A percentile compares a stretch with the other conserved stretches of the same genome.
These are phyloP conservation scores for Cordyceps cateniannulata DNA, from an alignment of 2,329 filamentous ascomycete genomes.

Conservation along the genomic window DNA sequence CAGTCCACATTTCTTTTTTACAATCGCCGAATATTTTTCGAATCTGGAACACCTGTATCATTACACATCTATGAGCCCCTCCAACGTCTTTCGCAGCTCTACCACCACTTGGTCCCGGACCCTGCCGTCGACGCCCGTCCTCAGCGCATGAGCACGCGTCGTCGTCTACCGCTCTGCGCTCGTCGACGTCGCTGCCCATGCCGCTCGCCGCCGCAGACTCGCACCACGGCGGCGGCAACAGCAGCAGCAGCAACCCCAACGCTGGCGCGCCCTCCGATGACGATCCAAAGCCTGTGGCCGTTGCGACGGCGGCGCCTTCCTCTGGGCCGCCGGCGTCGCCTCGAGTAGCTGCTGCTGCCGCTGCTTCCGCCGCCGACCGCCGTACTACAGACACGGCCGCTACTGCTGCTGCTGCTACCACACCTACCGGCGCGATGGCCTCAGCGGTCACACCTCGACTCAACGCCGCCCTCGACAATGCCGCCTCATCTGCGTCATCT, in stretches of 20 bases:
- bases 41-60: background rate
- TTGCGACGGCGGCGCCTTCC: background rate
- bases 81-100: background rate
- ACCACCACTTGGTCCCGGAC: background rate
- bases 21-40: background rate
- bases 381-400: background rate
- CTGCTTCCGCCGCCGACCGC: background rate
- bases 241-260: background rate
- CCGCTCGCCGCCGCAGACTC: conserved; percentile 9
- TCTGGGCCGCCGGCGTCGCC: background rate
- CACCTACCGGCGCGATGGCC: background rate
- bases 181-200: conserved; percentile 12
- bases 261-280: conserved; percentile 1
- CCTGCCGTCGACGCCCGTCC: background rate
- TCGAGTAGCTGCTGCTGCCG: background rate
- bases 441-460: conserved; percentile 16
- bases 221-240: conserved; percentile 6
- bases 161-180: conserved; percentile 2
- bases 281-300: background rate
- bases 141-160: conserved; percentile 11
- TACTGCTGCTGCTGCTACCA: background rate
- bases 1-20: background rate
- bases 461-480: background rate
- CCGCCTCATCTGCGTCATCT: conserved; percentile 27
- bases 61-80: background rate